Conservation (phyloP, 192 early-diverging fungal species). For the Backusella luteola region DNA sequence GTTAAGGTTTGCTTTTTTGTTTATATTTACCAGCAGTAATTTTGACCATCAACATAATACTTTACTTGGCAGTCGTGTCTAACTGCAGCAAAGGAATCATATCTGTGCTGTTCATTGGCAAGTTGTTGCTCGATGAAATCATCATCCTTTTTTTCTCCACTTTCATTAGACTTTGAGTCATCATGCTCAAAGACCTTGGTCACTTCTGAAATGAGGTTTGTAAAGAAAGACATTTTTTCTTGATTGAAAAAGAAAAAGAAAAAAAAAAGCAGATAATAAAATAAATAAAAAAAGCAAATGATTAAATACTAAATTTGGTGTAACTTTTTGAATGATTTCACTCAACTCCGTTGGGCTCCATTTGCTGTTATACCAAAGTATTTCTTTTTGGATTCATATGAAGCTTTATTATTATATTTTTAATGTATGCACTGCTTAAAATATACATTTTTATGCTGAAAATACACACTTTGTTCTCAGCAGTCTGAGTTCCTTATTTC, state of each 20-base stretch:
- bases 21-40: slow-evolving; percentile 58
- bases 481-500: neutral
- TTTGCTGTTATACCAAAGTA: neutral
- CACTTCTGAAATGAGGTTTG: slow-evolving; percentile 6
- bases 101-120: slow-evolving; percentile 50
- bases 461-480: slow-evolving; percentile 2
- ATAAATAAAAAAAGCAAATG: neutral
- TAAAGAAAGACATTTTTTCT: slow-evolving; percentile 17
- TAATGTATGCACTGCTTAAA: neutral
- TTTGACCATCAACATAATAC: slow-evolving; percentile 77
- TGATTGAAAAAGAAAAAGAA: neutral
- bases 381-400: neutral
- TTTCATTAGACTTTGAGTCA: neutral
- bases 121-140: slow-evolving; percentile 42
- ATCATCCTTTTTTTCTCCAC: slow-evolving; percentile 29
- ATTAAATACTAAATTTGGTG: slow-evolving; percentile 8
- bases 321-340: neutral
- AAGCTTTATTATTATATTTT: neutral
- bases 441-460: neutral
- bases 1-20: neutral
- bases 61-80: slow-evolving; percentile 60
- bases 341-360: neutral
- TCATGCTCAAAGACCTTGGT: slow-evolving; percentile 33
- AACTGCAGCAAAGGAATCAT: slow-evolving; percentile 75
- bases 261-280: neutral